phyloP scores from a whole-genome alignment of 306 rosid species.

The Pachyrhizus erosus region DNA sequence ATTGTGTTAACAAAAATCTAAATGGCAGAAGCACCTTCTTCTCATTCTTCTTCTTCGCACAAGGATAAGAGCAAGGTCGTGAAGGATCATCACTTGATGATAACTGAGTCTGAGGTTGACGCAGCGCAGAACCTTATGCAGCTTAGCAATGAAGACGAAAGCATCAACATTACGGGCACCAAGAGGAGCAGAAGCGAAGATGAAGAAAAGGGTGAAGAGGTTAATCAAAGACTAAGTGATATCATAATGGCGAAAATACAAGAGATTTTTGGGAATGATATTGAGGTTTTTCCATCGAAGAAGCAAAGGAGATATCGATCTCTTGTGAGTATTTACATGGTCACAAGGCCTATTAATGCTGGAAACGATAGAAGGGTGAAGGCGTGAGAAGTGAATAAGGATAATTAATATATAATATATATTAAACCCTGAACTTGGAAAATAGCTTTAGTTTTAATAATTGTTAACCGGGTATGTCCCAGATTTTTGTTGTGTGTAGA shows the following conservation, averaged over 20 bases:
- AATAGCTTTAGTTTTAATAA: neutral
- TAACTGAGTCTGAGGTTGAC: constrained; percentile 47
- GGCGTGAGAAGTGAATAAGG: neutral
- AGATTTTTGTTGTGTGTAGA: neutral
- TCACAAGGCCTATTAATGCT: constrained; percentile 45
- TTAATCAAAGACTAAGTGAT: constrained; percentile 32
- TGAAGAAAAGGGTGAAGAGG: constrained; percentile 3
- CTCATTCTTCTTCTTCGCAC: neutral
- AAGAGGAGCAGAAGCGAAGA: constrained; percentile 9
- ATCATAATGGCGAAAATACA: constrained; percentile 50
- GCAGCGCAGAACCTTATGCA: constrained; percentile 68
- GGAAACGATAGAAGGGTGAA: constrained; percentile 25
- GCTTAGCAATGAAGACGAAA: constrained; percentile 59
- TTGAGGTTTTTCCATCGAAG: constrained; percentile 44
- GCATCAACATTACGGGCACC: neutral
- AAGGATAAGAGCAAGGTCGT: neutral
- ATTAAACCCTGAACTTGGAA: neutral
- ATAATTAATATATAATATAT: neutral
- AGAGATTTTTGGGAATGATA: constrained; percentile 65
- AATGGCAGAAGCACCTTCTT: constrained; percentile 28
- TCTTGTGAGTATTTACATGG: constrained; percentile 60
- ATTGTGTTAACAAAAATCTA: neutral
- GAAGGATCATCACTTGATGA: constrained; percentile 6
- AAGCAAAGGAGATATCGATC: constrained; percentile 64
- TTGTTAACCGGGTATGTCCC: constrained; percentile 10